Base-by-base conservation (phyloP, 169 alveolate genomes). In the Cryptosporidium meleagridis region DNA sequence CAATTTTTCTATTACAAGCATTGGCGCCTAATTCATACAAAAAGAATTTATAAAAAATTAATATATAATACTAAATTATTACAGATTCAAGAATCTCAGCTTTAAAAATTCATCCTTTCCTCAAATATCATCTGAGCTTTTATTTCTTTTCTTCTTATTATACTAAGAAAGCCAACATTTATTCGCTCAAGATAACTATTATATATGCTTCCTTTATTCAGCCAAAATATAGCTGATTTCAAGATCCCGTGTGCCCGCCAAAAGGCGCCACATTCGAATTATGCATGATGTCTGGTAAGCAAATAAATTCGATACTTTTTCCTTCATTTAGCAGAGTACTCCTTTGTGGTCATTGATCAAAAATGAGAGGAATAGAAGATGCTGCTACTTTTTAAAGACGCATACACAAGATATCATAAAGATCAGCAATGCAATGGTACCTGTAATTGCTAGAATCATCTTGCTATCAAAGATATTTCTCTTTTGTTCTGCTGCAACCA, bases 391-490 rank as follows among this genome's bases (percentile, higher is more conserved):
- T n/a, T 80, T 80, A 0, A 58, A 26, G 3, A 59, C 31, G 29
- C 89, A 80, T 12, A 80, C 26, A 59, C 89, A 80, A 10, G 68
- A 41, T 16, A 80, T 59, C 31, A 80, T 14, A 12, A 80, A 41
- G 7, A 80, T 37, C 9, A 80, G 10, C 1, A 80, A 33, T 23
- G 75, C 55, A 44, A 80, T 67, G 31, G 70, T 14, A 23, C 80
- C 21, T 23, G 65, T 62, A 5, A 80, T 80, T 6, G 86, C 52
- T 31, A 73, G 21, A 59, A 73, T 73, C 86, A 73, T 73, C 18
- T 73, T 73, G 18, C 39, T 73, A 29, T 73, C 86, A 35, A 73
- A 41, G 9, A 73, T 55, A 16, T 21, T 55, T 12, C 10, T 71
- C 12, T 52, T 73, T 31, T 73, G 86, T 35, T 73, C 70, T 10